Base-by-base conservation (phyloP, 2,329 filamentous ascomycete genomes). In the Albifimbria verrucaria region DNA sequence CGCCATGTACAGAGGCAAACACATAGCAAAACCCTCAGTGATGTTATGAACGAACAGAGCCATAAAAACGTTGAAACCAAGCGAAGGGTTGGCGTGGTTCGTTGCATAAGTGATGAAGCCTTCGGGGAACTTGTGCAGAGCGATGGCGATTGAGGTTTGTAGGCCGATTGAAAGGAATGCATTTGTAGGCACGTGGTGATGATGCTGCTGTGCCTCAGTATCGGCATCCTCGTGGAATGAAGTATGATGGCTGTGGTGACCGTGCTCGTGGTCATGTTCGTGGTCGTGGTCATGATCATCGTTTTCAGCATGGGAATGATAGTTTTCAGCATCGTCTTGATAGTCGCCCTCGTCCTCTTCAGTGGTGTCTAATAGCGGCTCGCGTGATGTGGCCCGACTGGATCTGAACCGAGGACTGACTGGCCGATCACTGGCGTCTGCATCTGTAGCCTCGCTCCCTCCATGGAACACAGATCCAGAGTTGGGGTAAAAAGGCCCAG, bases 11-110 rank as follows among this genome's bases (percentile, higher is more conserved):
- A 99, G 78, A 0, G 94, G 94, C 1, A 99, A 75, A 0, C 92
- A 91, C 81, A 99, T 88, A 56, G 92, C 90, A 67, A 97, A 97
- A 2, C 94, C 94, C 74, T 99, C 94, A 24, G 91, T 92, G 64
- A 99, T 96, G 73, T 97, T 99, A 79, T 99, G 94, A 54, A 99
- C 93, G 67, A 96, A 96, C 7, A 99, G 81, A 1, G 94, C 93
- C 70, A 97, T 83, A 73, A 99, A 99, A 51, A 99, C 91, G 50
- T 90, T 89, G 70, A 96, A 85, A 20, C 94, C 94, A 0, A 99
- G 83, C 0, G 82, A 78, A 0, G 94, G 92, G 68, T 92, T 97
- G 12, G 92, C 93, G 67, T 99, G 94, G 71, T 97, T 99, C 10
- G 94, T 97, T 10, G 94, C 93, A 68, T 95, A 99, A 1, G 93